A percentile compares a stretch with the other conserved stretches of the same genome.
phyloP scores from a whole-genome alignment of 2,329 filamentous ascomycete genomes.

The Phialophora tarda region DNA sequence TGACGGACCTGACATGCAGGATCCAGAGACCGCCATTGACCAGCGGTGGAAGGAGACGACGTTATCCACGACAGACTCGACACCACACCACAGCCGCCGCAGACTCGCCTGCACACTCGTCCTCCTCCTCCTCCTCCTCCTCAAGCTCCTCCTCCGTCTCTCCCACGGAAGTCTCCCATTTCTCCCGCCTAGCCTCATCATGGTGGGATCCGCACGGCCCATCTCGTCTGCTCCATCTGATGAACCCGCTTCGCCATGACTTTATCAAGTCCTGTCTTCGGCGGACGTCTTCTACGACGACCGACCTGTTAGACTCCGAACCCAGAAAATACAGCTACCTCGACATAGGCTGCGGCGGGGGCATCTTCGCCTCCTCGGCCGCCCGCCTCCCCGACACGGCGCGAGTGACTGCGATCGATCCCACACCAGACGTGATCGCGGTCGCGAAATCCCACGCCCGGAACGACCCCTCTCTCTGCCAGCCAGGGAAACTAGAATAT shows the following conservation, averaged over 20 bases:
- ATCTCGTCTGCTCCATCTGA: slow-evolving; percentile 89
- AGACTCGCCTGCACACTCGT: background rate
- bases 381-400: slow-evolving; percentile 50
- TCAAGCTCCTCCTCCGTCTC: slow-evolving; percentile 73
- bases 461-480: slow-evolving; percentile 70
- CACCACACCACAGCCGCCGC: background rate
- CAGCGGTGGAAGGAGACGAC: background rate
- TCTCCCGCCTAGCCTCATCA: slow-evolving; percentile 86
- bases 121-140: slow-evolving; percentile 1
- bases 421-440: slow-evolving; percentile 50
- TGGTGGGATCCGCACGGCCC: slow-evolving; percentile 98
- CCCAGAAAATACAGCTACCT: slow-evolving; percentile 63
- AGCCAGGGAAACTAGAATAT: slow-evolving; percentile 68
- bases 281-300: slow-evolving; percentile 31
- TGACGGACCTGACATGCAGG: background rate
- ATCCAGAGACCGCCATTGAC: background rate
- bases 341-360: slow-evolving; percentile 93
- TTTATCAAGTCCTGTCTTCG: slow-evolving; percentile 78
- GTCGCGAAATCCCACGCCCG: slow-evolving; percentile 78
- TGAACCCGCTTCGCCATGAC: slow-evolving; percentile 95
- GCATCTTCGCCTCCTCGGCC: slow-evolving; percentile 84
- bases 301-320: background rate
- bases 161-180: slow-evolving; percentile 87
- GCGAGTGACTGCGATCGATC: slow-evolving; percentile 54
- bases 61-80: background rate